Evolutionary conservation across 495 filamentous ascomycete genomes (phyloP).

Genomic region (Oidiodendron maius): DNA sequence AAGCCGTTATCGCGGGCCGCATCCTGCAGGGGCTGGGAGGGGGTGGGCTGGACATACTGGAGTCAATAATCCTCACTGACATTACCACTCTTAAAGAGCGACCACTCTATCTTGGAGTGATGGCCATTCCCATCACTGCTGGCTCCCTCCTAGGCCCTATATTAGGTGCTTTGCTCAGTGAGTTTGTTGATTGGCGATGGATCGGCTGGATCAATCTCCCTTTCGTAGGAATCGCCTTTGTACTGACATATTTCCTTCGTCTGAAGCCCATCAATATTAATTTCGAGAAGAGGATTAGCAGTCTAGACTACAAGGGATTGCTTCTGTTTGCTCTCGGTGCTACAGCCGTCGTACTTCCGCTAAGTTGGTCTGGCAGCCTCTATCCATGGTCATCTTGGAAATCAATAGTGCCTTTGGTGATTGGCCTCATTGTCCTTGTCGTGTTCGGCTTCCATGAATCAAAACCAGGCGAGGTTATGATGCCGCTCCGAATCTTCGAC

Average conservation of each 20-base stretch:
- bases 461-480: constrained; percentile 35
- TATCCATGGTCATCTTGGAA: constrained; percentile 45
- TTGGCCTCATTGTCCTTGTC: constrained; percentile 39
- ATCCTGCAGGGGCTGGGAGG: constrained; percentile 54
- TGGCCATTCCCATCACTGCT: constrained; percentile 29
- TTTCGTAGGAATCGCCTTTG: constrained; percentile 27
- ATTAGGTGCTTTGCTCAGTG: constrained; percentile 23
- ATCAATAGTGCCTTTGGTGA: constrained; percentile 48
- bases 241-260: constrained; percentile 29
- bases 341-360: constrained; percentile 39
- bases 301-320: constrained; percentile 54
- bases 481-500: constrained; percentile 33
- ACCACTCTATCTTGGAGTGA: constrained; percentile 30
- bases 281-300: constrained; percentile 35
- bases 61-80: constrained; percentile 42
- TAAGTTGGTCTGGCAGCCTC: constrained; percentile 44
- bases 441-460: constrained; percentile 41
- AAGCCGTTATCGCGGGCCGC: constrained; percentile 36
- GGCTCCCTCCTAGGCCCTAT: constrained; percentile 28
- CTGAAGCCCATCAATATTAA: constrained; percentile 18
- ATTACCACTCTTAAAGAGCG: constrained; percentile 26
- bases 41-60: constrained; percentile 56
- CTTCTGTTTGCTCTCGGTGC: constrained; percentile 42
- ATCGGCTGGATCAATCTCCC: constrained; percentile 31
- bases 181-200: constrained; percentile 36